phyloP scores from a whole-genome alignment of 208 protist species.

The Leishmania tarentolae region DNA sequence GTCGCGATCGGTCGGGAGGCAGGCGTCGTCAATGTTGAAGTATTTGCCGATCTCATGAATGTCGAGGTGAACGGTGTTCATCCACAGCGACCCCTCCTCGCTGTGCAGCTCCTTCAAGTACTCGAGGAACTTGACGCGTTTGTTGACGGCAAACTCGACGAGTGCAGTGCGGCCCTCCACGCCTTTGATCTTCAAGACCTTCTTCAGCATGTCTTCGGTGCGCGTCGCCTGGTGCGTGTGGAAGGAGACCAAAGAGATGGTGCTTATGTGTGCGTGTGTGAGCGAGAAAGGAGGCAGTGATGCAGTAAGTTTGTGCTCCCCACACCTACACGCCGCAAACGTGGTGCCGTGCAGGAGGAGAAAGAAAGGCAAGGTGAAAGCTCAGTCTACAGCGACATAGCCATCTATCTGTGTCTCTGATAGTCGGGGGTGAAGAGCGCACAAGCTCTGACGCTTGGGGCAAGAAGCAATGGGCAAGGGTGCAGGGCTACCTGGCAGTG shows the following conservation, averaged over 20 bases:
- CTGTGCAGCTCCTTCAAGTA: constrained; percentile 69
- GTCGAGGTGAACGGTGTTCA: constrained; percentile 68
- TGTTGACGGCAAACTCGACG: constrained; percentile 66
- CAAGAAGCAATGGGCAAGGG: not conserved
- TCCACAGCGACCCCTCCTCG: constrained; percentile 69
- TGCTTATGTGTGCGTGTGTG: not conserved
- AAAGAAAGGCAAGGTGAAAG: not conserved
- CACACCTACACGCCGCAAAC: too few species aligned
- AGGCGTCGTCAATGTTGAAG: constrained; percentile 33
- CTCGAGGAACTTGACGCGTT: constrained; percentile 70
- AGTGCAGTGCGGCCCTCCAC: constrained; percentile 50
- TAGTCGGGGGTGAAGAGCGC: not conserved
- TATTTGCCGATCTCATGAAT: constrained; percentile 27
- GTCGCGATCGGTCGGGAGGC: constrained; percentile 15
- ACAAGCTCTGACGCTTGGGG: not conserved
- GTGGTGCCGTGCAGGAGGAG: not conserved
- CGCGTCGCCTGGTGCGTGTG: not conserved
- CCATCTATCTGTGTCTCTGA: not conserved
- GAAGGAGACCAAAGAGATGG: too few species aligned
- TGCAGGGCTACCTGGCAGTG: not conserved
- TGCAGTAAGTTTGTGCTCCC: not conserved
- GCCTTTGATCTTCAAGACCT: constrained; percentile 56
- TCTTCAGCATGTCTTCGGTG: constrained; percentile 39
- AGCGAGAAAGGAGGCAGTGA: not conserved
- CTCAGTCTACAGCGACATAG: not conserved